phyloP scores from a whole-genome alignment of 2,329 filamentous ascomycete genomes.

The Penicillium sp. region DNA sequence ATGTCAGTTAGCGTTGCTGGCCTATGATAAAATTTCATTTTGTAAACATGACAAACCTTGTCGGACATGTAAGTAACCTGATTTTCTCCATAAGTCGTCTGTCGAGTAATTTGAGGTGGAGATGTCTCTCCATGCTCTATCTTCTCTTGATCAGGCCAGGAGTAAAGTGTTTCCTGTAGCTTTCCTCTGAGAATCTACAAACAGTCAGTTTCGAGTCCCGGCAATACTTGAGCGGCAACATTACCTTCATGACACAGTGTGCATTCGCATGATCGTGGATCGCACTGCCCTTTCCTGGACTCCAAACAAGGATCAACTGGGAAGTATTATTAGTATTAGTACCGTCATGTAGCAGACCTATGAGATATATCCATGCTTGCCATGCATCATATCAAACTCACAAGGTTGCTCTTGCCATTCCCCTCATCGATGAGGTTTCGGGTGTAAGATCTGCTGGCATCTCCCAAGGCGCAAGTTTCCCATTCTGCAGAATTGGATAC shows the following conservation, averaged over 20 bases:
- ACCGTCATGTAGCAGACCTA: background rate
- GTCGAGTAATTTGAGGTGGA: slow-evolving; percentile 65
- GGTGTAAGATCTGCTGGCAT: slow-evolving; percentile 72
- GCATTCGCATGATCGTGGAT: slow-evolving; percentile 89
- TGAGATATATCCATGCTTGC: background rate
- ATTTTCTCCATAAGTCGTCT: slow-evolving; percentile 68
- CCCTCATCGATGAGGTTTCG: slow-evolving; percentile 87
- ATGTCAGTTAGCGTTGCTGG: slow-evolving; percentile 31
- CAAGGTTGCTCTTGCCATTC: slow-evolving; percentile 77
- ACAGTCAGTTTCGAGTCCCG: background rate
- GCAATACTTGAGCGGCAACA: background rate
- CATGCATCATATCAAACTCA: slow-evolving; percentile 40
- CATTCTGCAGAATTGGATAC: slow-evolving; percentile 69
- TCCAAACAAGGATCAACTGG: slow-evolving; percentile 86
- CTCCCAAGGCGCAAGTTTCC: slow-evolving; percentile 72
- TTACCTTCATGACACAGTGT: slow-evolving; percentile 83
- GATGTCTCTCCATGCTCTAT: slow-evolving; percentile 48
- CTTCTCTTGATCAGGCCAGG: slow-evolving; percentile 60
- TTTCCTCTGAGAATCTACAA: slow-evolving; percentile 69
- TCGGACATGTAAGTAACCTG: slow-evolving; percentile 90
- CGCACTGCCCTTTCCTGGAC: slow-evolving; percentile 75
- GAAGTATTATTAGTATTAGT: slow-evolving; percentile 7
- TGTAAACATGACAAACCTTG: slow-evolving; percentile 40
- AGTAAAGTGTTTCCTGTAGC: slow-evolving; percentile 79
- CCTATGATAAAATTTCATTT: background rate